phyloP scores from a whole-genome alignment of 371 early-diverging fungal species.

The Mucor racemosus region DNA sequence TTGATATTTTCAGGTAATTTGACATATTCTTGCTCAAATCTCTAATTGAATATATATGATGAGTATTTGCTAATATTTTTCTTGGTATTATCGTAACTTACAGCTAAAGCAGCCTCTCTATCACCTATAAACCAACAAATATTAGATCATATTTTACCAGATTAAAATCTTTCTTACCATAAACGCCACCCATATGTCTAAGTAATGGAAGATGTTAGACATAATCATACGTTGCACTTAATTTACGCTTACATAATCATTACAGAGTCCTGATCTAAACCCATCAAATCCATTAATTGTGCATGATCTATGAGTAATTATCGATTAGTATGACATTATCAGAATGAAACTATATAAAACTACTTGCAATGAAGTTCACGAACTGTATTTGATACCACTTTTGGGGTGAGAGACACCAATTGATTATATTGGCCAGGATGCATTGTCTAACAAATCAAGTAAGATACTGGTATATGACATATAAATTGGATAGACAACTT shows the following conservation, averaged over 20 bases:
- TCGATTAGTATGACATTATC: neutral
- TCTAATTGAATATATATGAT: constrained; percentile 11
- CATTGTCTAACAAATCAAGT: constrained; percentile 35
- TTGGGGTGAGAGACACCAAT: constrained; percentile 45
- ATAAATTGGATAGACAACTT: constrained; percentile 4
- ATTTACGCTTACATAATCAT: constrained; percentile 50
- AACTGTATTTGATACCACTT: constrained; percentile 43
- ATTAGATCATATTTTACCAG: too few species aligned
- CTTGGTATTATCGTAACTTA: constrained; percentile 10
- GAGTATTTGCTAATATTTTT: neutral
- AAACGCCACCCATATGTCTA: constrained; percentile 59
- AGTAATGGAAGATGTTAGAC: neutral
- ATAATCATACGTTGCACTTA: neutral
- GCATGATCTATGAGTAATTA: constrained; percentile 39
- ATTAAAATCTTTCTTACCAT: constrained; percentile 29
- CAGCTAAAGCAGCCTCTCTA: constrained; percentile 36
- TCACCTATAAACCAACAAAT: constrained; percentile 28
- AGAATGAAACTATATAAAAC: neutral
- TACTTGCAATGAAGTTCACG: constrained; percentile 42
- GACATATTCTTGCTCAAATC: constrained; percentile 45
- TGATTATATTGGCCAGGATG: constrained; percentile 61
- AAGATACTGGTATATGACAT: neutral
- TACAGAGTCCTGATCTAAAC: constrained; percentile 44
- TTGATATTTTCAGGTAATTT: constrained; percentile 40
- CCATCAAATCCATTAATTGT: constrained; percentile 52